Evolutionary conservation across 495 filamentous ascomycete genomes (phyloP), one percentile per base, ranked within the genome.

Genomic region (Tirmania nivea): DNA sequence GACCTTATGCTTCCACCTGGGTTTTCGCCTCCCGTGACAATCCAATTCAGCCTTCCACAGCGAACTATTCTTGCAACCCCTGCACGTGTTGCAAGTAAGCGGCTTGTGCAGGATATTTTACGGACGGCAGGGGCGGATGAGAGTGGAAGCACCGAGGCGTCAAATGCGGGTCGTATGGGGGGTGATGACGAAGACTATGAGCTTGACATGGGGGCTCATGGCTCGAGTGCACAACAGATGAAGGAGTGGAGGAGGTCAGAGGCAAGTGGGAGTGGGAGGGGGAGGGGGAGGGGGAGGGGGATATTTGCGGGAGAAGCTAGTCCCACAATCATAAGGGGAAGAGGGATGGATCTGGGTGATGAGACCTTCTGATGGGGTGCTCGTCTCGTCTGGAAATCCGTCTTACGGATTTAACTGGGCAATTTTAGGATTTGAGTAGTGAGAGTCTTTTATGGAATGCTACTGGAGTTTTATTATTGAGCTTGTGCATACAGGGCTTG

Each of bases 1-100:
- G 53, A 60, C 31, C 69, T 76, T 1, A 76, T 78, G 42, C 73
- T 73, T 2, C 69, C 68, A 10, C 57, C 77, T 11, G 84, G 78
- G 0, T 77, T 86, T 59, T 93, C 85, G 61, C 90, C 92, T 36
- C 90, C 90, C 0, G 94, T 94, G 69, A 99, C 90, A 25, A 94
- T 99, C 66, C 87, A 94, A 63, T 99, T 99, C 63, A 82, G 86
- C 60, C 71, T 99, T 54, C 88, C 88, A 54, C 83, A 86, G 61
- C 83, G 79, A 50, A 78, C 83, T 57, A 66, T 99, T 35, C 67
- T 99, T 69, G 86, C 90, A 60, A 99, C 90, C 21, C 90, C 90
- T 54, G 86, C 86, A 85, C 71, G 61, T 76, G 89, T 96, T 72
- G 90, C 92, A 1, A 90, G 84, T 52, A 86, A 78, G 65, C 76